A percentile compares a stretch with the other conserved stretches of the same genome.
Evolutionary conservation across 106 monocot species (phyloP).

Genomic region (Dactylorhiza incarnata): DNA sequence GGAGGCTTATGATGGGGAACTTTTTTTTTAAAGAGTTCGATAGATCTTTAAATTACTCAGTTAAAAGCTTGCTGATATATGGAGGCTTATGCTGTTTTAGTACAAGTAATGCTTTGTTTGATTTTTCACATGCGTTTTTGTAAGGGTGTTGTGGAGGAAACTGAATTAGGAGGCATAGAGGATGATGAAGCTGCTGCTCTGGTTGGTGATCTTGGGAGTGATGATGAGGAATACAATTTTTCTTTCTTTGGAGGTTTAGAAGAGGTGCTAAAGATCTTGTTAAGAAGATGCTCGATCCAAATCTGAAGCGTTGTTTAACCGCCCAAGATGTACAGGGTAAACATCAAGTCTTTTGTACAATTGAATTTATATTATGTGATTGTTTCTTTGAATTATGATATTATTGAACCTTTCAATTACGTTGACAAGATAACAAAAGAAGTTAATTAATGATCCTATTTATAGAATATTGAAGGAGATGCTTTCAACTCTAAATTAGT

Average conservation of each 20-base stretch:
- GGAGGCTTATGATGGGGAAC: not conserved
- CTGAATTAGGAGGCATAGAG: no score
- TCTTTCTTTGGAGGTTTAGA: no score
- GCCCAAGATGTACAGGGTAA: constrained; percentile 64
- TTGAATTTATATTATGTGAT: not conserved
- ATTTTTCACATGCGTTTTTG: no score
- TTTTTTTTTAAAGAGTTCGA: not conserved
- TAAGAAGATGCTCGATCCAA: constrained; percentile 58
- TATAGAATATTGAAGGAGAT: no score
- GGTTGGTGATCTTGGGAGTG: no score
- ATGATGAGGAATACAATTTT: no score
- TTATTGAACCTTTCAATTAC: not conserved
- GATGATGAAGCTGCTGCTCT: no score
- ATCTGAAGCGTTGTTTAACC: constrained; percentile 44
- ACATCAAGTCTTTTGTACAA: not conserved
- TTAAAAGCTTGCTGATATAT: not conserved
- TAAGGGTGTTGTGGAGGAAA: no score
- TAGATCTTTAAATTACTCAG: not conserved
- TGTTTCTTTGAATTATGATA: not conserved
- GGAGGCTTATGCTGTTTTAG: no score
- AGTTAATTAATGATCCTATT: no score
- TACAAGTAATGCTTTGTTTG: no score
- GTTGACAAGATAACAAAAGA: not conserved
- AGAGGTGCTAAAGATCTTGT: constrained; percentile 76
- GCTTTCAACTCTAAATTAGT: no score